Base-by-base conservation (phyloP, 257 asterid species). In the Capsicum pubescens region DNA sequence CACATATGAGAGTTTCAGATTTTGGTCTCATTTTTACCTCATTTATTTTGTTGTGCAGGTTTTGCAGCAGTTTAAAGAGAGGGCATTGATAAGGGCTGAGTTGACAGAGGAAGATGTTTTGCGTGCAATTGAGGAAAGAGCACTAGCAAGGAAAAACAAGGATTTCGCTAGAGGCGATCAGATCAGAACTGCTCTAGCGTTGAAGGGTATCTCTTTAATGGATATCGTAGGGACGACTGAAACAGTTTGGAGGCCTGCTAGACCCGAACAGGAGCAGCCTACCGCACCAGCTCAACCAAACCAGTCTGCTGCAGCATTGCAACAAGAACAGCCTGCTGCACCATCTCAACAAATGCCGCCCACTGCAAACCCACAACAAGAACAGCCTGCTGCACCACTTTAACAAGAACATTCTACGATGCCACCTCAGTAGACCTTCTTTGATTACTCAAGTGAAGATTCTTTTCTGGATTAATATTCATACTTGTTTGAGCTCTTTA, bases 231-330 rank as follows among this genome's bases (percentile, higher is more conserved):
- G 98, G 15, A 90, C 90, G 13, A 90, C 88, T 60, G 98, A 91
- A 86, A 93, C 97, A 6, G 84, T 88, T 4, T 96, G 99, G 99
- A 90, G 97, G 88, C 99, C 99, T 21, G 91, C 90, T 80, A 90
- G 90, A 3, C 66, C 83, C 4, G 83, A 58, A 16, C 89, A 86
- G 84, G 93, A 90, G 54, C 85, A 87, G 84, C 84, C 83, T 17
- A 79, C 80, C 7, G 32, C 32, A 26, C 32, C 32, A 26, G 32
- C 32, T 26, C 84, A 77, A 36, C 84, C 68, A 36, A 50, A 67
- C 58, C 50, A 55, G 80, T 82, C 86, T 9, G 36, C 13, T 10
- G n/a, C 9, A 8, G 26, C 87, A 9, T 86, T 54, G 26, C 86
- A 84, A 39, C 17, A 46, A 13, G 78, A 66, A 60, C 82, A 82